phyloP scores from a whole-genome alignment of 208 protist species.

The Trypanosoma lewisi region DNA sequence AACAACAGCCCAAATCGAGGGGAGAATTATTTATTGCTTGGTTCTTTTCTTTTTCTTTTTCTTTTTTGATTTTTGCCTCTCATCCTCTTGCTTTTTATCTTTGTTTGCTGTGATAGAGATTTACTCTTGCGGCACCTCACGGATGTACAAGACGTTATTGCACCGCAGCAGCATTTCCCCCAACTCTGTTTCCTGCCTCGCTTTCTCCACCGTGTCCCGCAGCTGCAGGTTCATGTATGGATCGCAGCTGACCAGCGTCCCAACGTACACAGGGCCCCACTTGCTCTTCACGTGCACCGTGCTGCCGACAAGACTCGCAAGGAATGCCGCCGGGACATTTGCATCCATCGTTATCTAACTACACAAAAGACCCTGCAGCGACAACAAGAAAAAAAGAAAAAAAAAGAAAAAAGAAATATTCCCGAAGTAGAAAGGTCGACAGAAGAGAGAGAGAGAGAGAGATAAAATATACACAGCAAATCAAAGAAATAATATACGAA shows the following conservation, averaged over 20 bases:
- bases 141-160: conserved; percentile 91
- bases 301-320: conserved; percentile 93
- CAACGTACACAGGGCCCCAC: conserved; percentile 98
- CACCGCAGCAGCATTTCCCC: conserved; percentile 86
- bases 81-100: background rate
- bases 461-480: no score
- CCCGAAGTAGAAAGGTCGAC: conserved; percentile 6
- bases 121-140: conserved; percentile 47
- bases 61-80: conserved; percentile 1
- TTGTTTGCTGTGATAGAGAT: background rate
- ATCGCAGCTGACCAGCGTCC: conserved; percentile 94
- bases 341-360: conserved; percentile 43
- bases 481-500: no score
- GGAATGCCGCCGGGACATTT: conserved; percentile 87
- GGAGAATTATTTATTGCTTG: conserved; percentile 3
- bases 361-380: background rate
- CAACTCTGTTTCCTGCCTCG: conserved; percentile 68
- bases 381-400: conserved; percentile 16
- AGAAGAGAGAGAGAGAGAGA: conserved; percentile 5
- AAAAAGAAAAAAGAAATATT: conserved; percentile 25
- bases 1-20: background rate
- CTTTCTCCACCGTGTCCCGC: conserved; percentile 66
- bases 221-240: conserved; percentile 98
- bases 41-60: background rate
- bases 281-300: conserved; percentile 97